These are phyloP conservation scores for Nicotiana otophora DNA, from an alignment of 257 asterid species.

Conservation along the genomic window DNA sequence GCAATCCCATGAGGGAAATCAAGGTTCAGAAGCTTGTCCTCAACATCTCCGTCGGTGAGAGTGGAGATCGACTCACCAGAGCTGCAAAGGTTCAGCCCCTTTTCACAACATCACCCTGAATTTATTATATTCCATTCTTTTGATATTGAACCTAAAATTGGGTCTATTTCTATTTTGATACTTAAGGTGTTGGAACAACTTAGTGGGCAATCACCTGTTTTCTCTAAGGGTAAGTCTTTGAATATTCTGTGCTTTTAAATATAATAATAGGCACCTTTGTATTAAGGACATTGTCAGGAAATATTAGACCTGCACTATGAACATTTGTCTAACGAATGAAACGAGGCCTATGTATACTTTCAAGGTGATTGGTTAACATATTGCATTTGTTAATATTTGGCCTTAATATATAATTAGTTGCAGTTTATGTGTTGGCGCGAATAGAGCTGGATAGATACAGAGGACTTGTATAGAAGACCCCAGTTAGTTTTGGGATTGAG, in stretches of 20 bases:
- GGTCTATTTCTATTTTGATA: background rate
- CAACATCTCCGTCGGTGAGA: conserved; percentile 61
- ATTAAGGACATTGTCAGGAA: background rate
- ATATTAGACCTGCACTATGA: background rate
- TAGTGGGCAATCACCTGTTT: conserved; percentile 52
- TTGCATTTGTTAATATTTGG: background rate
- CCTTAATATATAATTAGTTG: background rate
- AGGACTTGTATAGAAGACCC: background rate
- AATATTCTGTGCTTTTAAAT: background rate
- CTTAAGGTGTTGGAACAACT: conserved; percentile 53
- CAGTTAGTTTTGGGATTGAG: background rate
- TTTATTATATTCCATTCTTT: background rate
- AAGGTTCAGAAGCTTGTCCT: conserved; percentile 63
- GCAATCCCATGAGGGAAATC: conserved; percentile 55
- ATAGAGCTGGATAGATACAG: background rate
- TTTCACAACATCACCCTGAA: background rate
- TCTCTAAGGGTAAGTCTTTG: conserved; percentile 40
- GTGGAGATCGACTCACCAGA: conserved; percentile 63
- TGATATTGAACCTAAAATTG: background rate
- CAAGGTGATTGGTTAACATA: background rate
- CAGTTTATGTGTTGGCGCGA: background rate
- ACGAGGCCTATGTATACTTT: background rate
- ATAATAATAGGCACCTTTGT: background rate
- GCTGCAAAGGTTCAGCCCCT: conserved; percentile 35
- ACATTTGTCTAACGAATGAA: background rate